Evolutionary conservation across 257 asterid genomes (phyloP).

Genomic region (Plectranthus barbatus): DNA sequence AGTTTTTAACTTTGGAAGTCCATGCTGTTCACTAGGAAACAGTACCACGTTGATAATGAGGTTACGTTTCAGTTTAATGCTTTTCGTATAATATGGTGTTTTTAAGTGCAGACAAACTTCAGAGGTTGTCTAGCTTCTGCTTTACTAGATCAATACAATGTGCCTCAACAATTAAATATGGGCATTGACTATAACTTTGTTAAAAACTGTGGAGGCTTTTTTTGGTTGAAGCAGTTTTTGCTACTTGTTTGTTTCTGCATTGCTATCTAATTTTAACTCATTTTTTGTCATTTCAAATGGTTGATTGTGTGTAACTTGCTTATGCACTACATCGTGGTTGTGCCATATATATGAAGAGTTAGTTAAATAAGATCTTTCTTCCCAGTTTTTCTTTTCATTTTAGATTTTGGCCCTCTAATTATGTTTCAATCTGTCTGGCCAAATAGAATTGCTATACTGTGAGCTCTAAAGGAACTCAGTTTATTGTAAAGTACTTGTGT

Average conservation of each 20-base stretch:
- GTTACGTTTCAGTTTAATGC: too few species aligned
- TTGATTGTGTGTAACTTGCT: neutral
- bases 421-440: neutral
- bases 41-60: too few species aligned
- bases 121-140: too few species aligned
- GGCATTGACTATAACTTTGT: too few species aligned
- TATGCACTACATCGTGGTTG: neutral
- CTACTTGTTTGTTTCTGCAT: too few species aligned
- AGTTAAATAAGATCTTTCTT: neutral
- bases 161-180: too few species aligned
- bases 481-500: neutral
- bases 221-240: neutral
- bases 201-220: neutral
- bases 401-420: neutral
- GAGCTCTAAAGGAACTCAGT: neutral
- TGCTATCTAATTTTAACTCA: neutral
- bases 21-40: too few species aligned
- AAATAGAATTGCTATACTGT: neutral
- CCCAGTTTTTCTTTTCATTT: neutral
- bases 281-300: neutral
- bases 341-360: neutral
- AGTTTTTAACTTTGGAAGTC: too few species aligned
- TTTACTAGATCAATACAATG: too few species aligned
- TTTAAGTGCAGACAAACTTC: too few species aligned
- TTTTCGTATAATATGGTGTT: too few species aligned